phyloP scores from a whole-genome alignment of 2,329 filamentous ascomycete species.

The Fusarium sp. region DNA sequence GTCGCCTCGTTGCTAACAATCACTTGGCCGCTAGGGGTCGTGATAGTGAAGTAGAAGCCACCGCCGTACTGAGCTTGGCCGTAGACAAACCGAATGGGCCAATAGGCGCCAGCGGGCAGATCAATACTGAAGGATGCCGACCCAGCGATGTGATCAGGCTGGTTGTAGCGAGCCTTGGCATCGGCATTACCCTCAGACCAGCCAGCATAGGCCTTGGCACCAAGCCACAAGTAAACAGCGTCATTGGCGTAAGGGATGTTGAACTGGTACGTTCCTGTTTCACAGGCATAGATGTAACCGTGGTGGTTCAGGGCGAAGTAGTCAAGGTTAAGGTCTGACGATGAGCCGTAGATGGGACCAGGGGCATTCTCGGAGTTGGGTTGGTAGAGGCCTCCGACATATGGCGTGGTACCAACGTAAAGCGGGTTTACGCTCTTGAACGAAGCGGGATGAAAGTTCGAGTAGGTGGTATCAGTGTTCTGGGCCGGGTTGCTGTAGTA shows the following conservation, averaged over 20 bases:
- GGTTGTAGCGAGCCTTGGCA: neutral
- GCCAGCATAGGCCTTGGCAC: neutral
- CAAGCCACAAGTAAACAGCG: neutral
- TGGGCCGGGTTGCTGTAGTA: slow-evolving; percentile 2
- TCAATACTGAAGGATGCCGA: neutral
- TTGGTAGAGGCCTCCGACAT: neutral
- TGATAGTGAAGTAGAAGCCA: neutral
- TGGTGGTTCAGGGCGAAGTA: neutral
- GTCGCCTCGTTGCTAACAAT: neutral
- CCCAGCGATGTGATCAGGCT: neutral
- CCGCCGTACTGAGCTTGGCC: slow-evolving; percentile 3
- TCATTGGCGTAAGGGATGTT: neutral
- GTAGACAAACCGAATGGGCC: neutral
- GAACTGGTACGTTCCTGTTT: neutral
- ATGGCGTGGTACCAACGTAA: neutral
- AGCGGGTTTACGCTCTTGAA: neutral
- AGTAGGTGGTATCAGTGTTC: slow-evolving; percentile 2
- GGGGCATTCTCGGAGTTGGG: neutral
- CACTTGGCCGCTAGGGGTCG: slow-evolving; percentile 2
- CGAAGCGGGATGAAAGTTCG: neutral
- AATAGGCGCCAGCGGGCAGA: neutral
- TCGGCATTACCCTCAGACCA: neutral
- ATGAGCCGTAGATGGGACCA: neutral
- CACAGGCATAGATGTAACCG: neutral
- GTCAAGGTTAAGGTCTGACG: neutral